Conservation (phyloP, 176 grass and related monocot species). For the Aegilops longissima region DNA sequence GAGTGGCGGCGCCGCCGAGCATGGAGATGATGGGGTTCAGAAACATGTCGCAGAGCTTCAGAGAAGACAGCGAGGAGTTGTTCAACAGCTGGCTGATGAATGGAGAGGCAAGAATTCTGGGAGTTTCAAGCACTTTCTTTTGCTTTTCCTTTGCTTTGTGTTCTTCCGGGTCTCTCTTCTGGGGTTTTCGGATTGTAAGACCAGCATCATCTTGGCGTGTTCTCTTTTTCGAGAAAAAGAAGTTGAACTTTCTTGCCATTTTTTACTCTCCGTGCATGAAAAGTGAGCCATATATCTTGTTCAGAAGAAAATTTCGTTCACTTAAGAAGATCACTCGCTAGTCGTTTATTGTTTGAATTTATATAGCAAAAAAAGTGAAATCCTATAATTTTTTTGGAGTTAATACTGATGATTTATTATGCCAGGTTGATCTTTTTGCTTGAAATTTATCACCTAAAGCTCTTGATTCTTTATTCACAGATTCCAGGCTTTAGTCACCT, state of each 20-base stretch:
- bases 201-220: neutral
- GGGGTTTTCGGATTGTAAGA: neutral
- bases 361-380: neutral
- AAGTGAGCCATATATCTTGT: neutral
- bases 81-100: conserved; percentile 82
- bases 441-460: conserved; percentile 1
- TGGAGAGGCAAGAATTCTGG: conserved; percentile 61
- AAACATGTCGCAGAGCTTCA: conserved; percentile 50
- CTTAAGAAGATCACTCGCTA: neutral
- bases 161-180: neutral
- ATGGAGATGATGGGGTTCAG: conserved; percentile 73
- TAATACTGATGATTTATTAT: neutral
- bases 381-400: neutral
- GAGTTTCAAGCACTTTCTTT: neutral
- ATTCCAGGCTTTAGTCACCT: conserved; percentile 55
- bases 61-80: conserved; percentile 71
- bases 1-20: conserved; percentile 41
- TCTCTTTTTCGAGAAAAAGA: neutral
- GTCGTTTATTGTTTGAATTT: neutral
- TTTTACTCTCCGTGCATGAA: neutral
- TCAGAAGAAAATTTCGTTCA: conserved; percentile 8
- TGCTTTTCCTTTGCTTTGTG: neutral
- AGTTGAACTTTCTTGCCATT: neutral
- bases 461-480: conserved; percentile 39
- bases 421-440: conserved; percentile 13